Evolutionary conservation across 1,284 basidiomycete species (phyloP), one percentile per base, ranked within the genome.

Genomic region (Earliella scabrosa): DNA sequence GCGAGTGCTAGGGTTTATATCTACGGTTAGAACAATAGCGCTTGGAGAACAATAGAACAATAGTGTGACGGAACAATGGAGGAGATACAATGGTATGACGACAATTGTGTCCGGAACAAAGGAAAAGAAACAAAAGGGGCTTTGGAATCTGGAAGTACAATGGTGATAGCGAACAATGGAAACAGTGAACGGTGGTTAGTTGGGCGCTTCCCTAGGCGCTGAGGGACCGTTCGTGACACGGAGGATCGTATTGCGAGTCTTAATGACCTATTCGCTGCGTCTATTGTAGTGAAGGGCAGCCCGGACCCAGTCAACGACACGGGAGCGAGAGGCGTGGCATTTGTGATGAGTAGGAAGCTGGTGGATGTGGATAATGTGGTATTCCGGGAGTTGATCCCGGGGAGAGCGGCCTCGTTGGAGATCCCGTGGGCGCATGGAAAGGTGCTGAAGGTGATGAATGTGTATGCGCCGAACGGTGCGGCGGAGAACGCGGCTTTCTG

Each of bases 301-400:
- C 21, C 43, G 1, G 39, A 58, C 21, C 52, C 47, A 6, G 18
- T 36, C 2, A 23, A 39, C 4, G 45, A 49, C 4, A 56, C 50
- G 11, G 0, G 45, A 35, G 23, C 34, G 36, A n/a, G 54, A 52
- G 38, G 54, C 31, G 54, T 56, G 0, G 45, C 54, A 4, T 10
- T 56, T 1, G 50, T 56, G 1, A 13, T 34, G 3, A 34, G n/a
- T 16, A 34, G n/a, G 9, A 10, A 16, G 4, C 11, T 34, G 2
- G 9, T 34, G 13, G 3, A 10, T 2, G 9, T 16, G 4, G 13
- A 10, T 10, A 34, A 3, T 10, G 32, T 34, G 3, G 32, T 34
- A 3, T 3, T 34, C 3, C 11, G 9, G n/a, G 32, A 34, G 4
- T 3, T 34, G 4, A 10, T 34, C 3, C 9, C 32, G 9, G 32